Evolutionary conservation across 2,329 filamentous ascomycete genomes (phyloP), one percentile per base, ranked within the genome.

Genomic region (Monosporascus sp.): DNA sequence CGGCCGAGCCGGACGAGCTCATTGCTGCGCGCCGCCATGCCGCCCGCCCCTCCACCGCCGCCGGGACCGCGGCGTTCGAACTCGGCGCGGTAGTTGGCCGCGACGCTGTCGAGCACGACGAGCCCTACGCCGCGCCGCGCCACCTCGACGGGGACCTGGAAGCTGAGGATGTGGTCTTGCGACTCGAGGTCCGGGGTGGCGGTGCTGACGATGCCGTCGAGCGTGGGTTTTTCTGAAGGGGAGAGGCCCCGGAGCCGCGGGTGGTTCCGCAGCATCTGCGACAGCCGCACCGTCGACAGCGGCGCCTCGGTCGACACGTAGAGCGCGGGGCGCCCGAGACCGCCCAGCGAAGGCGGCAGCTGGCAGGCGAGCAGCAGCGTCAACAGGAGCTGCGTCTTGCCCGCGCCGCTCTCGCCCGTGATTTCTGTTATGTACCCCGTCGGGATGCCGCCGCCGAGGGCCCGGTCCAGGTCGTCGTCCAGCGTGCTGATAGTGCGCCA

Each of bases 241-340:
- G 20, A 11, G 14, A 67, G 58, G 48, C 61, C 53, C 53, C 54
- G 60, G 53, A 96, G 77, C 48, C 76, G 65, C 0, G 86, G 84
- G 68, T 96, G 84, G 46, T 75, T 75, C 24, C 76, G 68, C 1
- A 97, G 80, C 57, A 99, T 84, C 69, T 97, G 91, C 0, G 83
- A 74, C 0, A 99, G 82, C 20, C 94, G 89, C 3, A 75, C 82
- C 6, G 93, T 97, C 20, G 91, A 85, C 2, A 99, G 81, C 1
- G 89, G 79, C 0, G 90, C 86, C 73, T 99, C 94, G 44, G 94
- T 97, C 1, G 92, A 95, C 63, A 99, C 89, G 76, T 99, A 99
- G 37, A 99, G 79, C 1, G 90, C 87, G n/a, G 84, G 80, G 55
- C 84, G 84, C 38, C 81, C 81, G 0, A 91, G 78, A 6, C 90